Percentiles rank a stretch among this genome's conserved stretches.
Conservation (phyloP, 148 eudicot genomes). For the Persicaria tinctoria region DNA sequence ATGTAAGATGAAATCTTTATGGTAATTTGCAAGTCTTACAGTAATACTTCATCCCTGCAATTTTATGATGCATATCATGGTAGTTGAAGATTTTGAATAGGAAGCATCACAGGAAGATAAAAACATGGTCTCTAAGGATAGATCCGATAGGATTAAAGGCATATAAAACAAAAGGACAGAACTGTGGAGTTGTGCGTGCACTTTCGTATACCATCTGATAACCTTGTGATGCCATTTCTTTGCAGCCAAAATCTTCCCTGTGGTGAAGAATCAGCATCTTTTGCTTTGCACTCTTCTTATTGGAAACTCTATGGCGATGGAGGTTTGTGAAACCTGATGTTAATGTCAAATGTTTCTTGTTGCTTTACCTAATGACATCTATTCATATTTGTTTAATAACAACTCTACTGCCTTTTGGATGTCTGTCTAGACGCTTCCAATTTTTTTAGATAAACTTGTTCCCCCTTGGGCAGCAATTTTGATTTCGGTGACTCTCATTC, state of each 20-base stretch:
- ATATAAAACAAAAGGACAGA: background rate
- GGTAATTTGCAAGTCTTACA: background rate
- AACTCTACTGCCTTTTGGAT: conserved; percentile 2
- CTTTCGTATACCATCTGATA: background rate
- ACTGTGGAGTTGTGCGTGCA: background rate
- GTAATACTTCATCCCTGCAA: background rate
- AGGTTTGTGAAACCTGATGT: conserved; percentile 41
- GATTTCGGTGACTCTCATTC: conserved; percentile 88
- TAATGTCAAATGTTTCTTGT: background rate
- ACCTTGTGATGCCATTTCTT: conserved; percentile 13
- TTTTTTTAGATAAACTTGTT: conserved; percentile 85
- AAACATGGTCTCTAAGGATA: background rate
- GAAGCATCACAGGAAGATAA: background rate
- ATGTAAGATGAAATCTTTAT: background rate
- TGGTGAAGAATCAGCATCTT: conserved; percentile 96
- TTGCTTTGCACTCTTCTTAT: conserved; percentile 92
- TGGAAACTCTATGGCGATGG: conserved; percentile 95
- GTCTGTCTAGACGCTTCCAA: conserved; percentile 71
- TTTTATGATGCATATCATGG: background rate
- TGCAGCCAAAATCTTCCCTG: conserved; percentile 93
- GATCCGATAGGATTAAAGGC: background rate
- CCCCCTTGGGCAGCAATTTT: conserved; percentile 93
- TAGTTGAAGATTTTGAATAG: background rate
- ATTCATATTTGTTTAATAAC: background rate
- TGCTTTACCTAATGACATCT: conserved; percentile 7